Conservation (phyloP, 139 green algal genomes). For the Picochlorum sp. region DNA sequence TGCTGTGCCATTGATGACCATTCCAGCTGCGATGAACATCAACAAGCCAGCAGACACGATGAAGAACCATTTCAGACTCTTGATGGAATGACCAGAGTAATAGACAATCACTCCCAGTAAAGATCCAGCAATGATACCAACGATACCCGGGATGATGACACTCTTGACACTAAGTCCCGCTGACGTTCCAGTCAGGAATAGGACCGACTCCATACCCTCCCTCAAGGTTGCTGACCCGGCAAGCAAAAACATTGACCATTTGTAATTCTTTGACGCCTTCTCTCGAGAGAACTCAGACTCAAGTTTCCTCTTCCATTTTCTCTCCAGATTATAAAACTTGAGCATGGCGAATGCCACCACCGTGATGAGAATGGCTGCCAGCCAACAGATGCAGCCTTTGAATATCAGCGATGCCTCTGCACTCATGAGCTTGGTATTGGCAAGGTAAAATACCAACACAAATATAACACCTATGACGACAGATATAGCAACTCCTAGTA, state of each 20-base stretch:
- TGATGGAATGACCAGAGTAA: conserved; percentile 39
- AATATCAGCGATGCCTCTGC: conserved; percentile 32
- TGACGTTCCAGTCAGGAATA: conserved; percentile 43
- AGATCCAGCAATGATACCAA: conserved; percentile 37
- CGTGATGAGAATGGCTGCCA: conserved; percentile 39
- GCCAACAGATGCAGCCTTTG: conserved; percentile 25
- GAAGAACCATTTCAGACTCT: conserved; percentile 47
- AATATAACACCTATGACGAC: conserved; percentile 40
- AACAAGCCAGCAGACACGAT: conserved; percentile 32
- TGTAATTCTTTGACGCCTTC: conserved; percentile 3
- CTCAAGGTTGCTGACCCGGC: conserved; percentile 34
- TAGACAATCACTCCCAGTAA: conserved; percentile 30
- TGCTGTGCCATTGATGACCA: conserved; percentile 18
- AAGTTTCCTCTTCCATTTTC: conserved; percentile 45
- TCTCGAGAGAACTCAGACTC: not conserved
- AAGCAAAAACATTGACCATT: conserved; percentile 35
- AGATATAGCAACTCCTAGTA: conserved; percentile 23
- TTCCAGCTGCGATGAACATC: conserved; percentile 40
- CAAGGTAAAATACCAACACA: conserved; percentile 41
- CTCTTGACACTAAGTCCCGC: conserved; percentile 14
- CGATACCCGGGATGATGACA: conserved; percentile 34
- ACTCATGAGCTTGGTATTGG: conserved; percentile 26
- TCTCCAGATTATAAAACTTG: conserved; percentile 44
- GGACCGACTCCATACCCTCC: conserved; percentile 43
- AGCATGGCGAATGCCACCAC: conserved; percentile 44